phyloP scores from a whole-genome alignment of 768 basidiomycete genomes.

The Antrodiella citrinella region DNA sequence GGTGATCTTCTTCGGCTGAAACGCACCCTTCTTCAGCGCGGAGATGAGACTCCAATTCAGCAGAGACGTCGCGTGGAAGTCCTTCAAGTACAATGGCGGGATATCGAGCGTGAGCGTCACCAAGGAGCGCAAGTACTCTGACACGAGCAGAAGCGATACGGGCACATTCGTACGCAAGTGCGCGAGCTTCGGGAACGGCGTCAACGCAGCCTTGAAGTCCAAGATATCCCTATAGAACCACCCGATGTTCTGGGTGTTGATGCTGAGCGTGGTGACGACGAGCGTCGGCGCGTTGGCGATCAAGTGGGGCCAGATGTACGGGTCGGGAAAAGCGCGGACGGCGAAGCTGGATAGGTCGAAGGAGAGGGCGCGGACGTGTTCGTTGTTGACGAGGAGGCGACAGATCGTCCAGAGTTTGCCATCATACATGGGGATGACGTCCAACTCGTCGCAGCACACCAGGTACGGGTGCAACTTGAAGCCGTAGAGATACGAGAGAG shows the following conservation, averaged over 20 bases:
- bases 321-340: neutral
- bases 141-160: neutral
- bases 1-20: neutral
- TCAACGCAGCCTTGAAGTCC: neutral
- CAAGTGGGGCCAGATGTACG: neutral
- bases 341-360: neutral
- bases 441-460: neutral
- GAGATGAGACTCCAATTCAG: neutral
- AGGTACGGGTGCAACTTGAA: neutral
- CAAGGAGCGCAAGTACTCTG: neutral
- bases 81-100: neutral
- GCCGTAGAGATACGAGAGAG: neutral
- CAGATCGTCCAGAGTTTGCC: neutral
- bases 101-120: neutral
- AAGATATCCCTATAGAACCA: neutral
- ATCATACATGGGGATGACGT: neutral
- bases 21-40: neutral
- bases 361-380: neutral
- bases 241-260: neutral
- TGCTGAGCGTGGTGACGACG: neutral
- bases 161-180: neutral
- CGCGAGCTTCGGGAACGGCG: neutral
- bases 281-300: neutral
- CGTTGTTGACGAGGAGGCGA: neutral
- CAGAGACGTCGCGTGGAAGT: neutral